These are phyloP conservation scores for Pseudocercospora fuligena DNA, from an alignment of 2,329 filamentous ascomycete genomes.

Conservation along the genomic window DNA sequence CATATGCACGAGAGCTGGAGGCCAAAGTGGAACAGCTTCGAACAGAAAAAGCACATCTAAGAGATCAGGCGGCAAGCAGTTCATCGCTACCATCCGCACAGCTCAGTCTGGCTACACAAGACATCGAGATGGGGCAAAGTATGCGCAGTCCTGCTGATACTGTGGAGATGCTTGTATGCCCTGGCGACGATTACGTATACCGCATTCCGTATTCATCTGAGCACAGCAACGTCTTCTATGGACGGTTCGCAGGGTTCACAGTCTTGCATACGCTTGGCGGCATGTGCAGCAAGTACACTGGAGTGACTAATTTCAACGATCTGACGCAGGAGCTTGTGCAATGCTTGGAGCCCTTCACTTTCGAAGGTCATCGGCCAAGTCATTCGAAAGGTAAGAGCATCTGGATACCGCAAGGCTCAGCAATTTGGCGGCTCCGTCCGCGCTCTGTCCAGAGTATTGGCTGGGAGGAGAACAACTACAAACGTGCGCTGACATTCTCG, in stretches of 20 bases:
- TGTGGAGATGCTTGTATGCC: constrained; percentile 6
- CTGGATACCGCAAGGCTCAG: no score
- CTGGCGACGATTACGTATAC: constrained; percentile 15
- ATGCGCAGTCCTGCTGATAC: not conserved
- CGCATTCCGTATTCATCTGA: not conserved
- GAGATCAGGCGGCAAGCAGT: not conserved
- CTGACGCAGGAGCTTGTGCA: not conserved
- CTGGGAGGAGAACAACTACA: no score
- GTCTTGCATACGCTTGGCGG: constrained; percentile 13
- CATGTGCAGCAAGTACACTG: constrained; percentile 20
- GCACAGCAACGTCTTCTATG: constrained; percentile 5
- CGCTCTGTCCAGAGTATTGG: no score
- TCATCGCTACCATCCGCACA: no score
- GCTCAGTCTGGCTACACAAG: not conserved
- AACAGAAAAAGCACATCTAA: constrained; percentile 1
- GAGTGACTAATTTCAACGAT: not conserved
- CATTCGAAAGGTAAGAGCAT: not conserved
- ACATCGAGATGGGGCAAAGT: not conserved
- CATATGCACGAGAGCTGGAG: constrained; percentile 16
- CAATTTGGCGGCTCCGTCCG: no score
- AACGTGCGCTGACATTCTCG: no score
- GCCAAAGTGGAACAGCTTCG: constrained; percentile 10
- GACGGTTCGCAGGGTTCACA: constrained; percentile 14
- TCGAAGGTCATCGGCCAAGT: constrained; percentile 5
- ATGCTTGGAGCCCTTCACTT: not conserved